Evolutionary conservation across 148 eudicot genomes (phyloP), one percentile per base, ranked within the genome.

Genomic region (Rhododendron mucronatum): DNA sequence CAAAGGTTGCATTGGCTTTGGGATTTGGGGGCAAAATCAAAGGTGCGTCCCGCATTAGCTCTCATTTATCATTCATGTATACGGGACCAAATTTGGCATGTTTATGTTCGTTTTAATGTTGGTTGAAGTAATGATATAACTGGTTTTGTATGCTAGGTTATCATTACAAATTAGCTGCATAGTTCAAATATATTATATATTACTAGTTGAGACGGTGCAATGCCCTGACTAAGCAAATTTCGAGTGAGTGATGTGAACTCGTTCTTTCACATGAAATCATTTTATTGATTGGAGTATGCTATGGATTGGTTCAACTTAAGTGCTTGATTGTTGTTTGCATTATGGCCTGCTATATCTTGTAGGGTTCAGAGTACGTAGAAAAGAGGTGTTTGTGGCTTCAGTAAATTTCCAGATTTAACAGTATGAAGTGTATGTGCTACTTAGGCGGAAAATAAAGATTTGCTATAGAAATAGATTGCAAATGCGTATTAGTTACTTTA

Each of bases 1-100:
- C 93, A 13, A 92, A 89, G 92, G 84, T 92, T 80, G 94, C 94
- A 2, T 75, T 90, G 39, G 89, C 92, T n/a, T 45, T 93, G 85
- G 89, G 86, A 16, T 93, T 91, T 55, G 91, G 89, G 26, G 91
- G 92, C 45, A 84, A 90, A 87, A 78, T 93, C 86, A 86, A 75
- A 89, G 95, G 95, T 93, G 75, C 3, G 90, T 80, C 14, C 74
- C 21, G 26, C 1, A 71, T 85, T 55, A 77, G 16, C 1, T 53
- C 55, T 44, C 37, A 61, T 83, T 39, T 37, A 81, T 55, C 15
- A 55, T 55, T 11, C 28, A 21, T 6, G 2, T 21, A 15, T 41
- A 26, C 41, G 74, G n/a, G 41, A 82, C 26, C 44, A 16, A 76
- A 15, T 15, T 76, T 15, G 21, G 48, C 44, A 37, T 55, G 20